phyloP scores from a whole-genome alignment of 495 filamentous ascomycete genomes.

The Aspergillus carlsbadensis region DNA sequence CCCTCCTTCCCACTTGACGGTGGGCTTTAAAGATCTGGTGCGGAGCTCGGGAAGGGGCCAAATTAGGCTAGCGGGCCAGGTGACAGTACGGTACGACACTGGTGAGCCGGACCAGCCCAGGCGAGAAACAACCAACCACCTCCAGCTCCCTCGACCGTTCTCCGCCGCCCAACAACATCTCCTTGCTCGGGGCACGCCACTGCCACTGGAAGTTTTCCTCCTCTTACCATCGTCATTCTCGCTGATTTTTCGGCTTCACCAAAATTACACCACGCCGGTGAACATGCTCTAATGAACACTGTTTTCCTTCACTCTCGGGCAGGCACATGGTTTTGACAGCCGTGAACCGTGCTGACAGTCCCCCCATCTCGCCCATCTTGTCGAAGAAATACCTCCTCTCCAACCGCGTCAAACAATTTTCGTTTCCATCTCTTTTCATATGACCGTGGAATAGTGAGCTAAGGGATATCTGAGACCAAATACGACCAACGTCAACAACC shows the following conservation, averaged over 20 bases:
- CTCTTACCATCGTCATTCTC: constrained; percentile 19
- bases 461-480: background rate
- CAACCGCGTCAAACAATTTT: constrained; percentile 1
- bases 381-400: background rate
- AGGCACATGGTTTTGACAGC: constrained; percentile 29
- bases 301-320: constrained; percentile 12
- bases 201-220: constrained; percentile 18
- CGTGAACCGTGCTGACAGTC: constrained; percentile 27
- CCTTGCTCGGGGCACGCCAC: constrained; percentile 40
- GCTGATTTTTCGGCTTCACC: constrained; percentile 9
- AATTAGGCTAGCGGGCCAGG: constrained; percentile 15
- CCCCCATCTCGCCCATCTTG: constrained; percentile 19
- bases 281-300: constrained; percentile 22
- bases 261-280: constrained; percentile 3
- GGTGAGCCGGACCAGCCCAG: background rate
- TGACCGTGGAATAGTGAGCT: background rate
- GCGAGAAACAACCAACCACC: constrained; percentile 24
- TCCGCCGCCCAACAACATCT: constrained; percentile 36
- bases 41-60: constrained; percentile 15
- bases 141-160: constrained; percentile 29
- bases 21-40: constrained; percentile 1
- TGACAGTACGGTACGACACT: constrained; percentile 5
- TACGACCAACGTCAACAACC: background rate
- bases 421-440: background rate
- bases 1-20: background rate